phyloP scores from a whole-genome alignment of 2,329 filamentous ascomycete genomes.

The Thelonectria discophora region DNA sequence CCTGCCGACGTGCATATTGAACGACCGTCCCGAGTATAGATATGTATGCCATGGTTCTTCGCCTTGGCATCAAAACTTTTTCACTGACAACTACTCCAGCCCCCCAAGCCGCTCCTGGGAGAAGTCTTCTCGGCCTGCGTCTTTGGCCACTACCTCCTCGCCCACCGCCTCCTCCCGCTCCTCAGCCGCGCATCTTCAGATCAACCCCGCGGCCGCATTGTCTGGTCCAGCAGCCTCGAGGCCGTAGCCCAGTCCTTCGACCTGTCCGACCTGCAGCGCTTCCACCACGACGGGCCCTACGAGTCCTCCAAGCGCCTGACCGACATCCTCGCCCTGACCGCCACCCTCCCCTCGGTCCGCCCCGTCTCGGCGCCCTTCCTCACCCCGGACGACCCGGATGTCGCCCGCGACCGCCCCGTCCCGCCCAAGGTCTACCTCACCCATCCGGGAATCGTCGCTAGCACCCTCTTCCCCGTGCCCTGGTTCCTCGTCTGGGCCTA shows the following conservation, averaged over 20 bases:
- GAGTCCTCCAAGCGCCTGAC: constrained; percentile 89
- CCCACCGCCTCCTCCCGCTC: constrained; percentile 80
- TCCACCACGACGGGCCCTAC: constrained; percentile 73
- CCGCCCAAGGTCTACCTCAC: constrained; percentile 76
- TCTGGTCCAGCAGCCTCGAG: constrained; percentile 90
- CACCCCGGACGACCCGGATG: constrained; percentile 40
- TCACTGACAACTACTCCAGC: constrained; percentile 30
- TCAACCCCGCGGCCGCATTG: constrained; percentile 69
- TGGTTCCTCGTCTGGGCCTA: constrained; percentile 76
- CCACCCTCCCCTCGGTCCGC: constrained; percentile 69
- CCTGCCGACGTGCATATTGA: constrained; percentile 55
- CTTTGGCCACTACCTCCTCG: constrained; percentile 93
- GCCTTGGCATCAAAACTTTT: neutral
- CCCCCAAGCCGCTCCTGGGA: constrained; percentile 69
- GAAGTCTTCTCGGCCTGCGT: constrained; percentile 91
- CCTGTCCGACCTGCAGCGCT: constrained; percentile 78
- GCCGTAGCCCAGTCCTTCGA: constrained; percentile 64
- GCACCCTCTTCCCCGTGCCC: constrained; percentile 79
- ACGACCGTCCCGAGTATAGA: constrained; percentile 48
- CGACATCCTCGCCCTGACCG: constrained; percentile 82
- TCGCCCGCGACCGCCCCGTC: constrained; percentile 37
- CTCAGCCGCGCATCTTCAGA: constrained; percentile 61
- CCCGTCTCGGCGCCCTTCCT: constrained; percentile 68
- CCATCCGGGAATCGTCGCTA: constrained; percentile 88
- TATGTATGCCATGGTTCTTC: constrained; percentile 44